phyloP scores from a whole-genome alignment of 2,329 filamentous ascomycete genomes.

The Phialophora tarda region DNA sequence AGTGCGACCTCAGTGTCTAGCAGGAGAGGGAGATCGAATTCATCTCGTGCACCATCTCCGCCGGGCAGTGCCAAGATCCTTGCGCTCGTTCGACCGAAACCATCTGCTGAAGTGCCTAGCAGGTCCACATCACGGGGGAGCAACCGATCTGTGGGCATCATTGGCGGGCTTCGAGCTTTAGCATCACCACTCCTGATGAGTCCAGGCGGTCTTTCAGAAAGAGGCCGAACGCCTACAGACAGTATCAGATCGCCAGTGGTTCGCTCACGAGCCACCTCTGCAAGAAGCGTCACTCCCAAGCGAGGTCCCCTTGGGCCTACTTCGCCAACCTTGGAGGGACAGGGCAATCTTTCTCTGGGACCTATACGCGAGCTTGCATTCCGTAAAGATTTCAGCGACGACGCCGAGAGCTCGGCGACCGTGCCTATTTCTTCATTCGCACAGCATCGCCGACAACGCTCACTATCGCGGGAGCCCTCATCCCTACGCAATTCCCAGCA shows the following conservation, averaged over 20 bases:
- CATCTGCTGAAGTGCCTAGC: constrained; percentile 40
- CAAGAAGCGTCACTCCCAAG: constrained; percentile 24
- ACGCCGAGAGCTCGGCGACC: constrained; percentile 14
- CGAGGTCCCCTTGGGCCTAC: constrained; percentile 5
- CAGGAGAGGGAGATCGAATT: constrained; percentile 32
- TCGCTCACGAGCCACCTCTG: constrained; percentile 15
- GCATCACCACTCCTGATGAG: constrained; percentile 34
- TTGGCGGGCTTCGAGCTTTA: constrained; percentile 47
- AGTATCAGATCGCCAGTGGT: background rate
- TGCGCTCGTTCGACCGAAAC: constrained; percentile 40
- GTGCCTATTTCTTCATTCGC: constrained; percentile 44
- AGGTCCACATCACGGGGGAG: constrained; percentile 45
- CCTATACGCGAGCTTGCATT: constrained; percentile 32
- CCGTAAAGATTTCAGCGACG: constrained; percentile 29
- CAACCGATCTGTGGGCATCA: constrained; percentile 45
- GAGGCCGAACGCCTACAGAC: constrained; percentile 19
- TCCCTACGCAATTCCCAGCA: constrained; percentile 43
- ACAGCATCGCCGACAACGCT: constrained; percentile 47
- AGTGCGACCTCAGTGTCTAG: constrained; percentile 30
- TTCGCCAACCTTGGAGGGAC: constrained; percentile 14
- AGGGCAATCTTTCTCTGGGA: constrained; percentile 12
- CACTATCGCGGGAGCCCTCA: constrained; percentile 39
- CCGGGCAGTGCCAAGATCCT: constrained; percentile 31
- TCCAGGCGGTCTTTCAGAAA: constrained; percentile 21
- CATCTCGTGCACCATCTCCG: constrained; percentile 36